Conservation (phyloP, 495 filamentous ascomycete genomes). For the Cudoniella acicularis region DNA sequence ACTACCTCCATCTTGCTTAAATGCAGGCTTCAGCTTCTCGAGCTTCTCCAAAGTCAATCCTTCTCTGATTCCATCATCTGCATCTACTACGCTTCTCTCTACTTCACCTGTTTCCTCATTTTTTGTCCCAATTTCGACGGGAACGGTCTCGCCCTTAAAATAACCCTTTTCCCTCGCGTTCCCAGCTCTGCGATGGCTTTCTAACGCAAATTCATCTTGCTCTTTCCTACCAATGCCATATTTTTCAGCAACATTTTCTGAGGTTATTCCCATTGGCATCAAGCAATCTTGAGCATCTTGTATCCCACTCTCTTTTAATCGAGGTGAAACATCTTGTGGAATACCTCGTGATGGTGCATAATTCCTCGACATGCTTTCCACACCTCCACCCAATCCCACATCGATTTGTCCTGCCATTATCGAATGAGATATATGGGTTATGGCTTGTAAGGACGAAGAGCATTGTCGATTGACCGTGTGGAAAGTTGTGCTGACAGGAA, state of each 20-base stretch:
- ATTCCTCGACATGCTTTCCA: slow-evolving; percentile 71
- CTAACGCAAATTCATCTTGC: slow-evolving; percentile 62
- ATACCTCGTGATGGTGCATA: slow-evolving; percentile 60
- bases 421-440: slow-evolving; percentile 57
- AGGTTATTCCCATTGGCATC: slow-evolving; percentile 71
- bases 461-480: slow-evolving; percentile 70
- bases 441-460: slow-evolving; percentile 60
- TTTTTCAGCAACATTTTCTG: slow-evolving; percentile 65
- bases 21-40: slow-evolving; percentile 61
- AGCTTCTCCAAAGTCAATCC: slow-evolving; percentile 58
- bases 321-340: slow-evolving; percentile 62
- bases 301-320: slow-evolving; percentile 50
- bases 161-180: slow-evolving; percentile 57
- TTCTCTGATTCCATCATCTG: slow-evolving; percentile 65
- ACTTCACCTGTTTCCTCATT: slow-evolving; percentile 47
- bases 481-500: slow-evolving; percentile 59
- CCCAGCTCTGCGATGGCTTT: slow-evolving; percentile 56
- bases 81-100: slow-evolving; percentile 39
- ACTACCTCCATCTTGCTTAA: slow-evolving; percentile 53
- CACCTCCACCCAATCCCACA: slow-evolving; percentile 65
- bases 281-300: slow-evolving; percentile 64
- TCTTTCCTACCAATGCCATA: slow-evolving; percentile 58
- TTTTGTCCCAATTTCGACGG: slow-evolving; percentile 52
- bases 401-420: slow-evolving; percentile 61
- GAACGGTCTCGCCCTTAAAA: slow-evolving; percentile 62